Percentiles rank a stretch among this genome's conserved stretches.
phyloP scores from a whole-genome alignment of 306 rosid genomes.

The Morella rubra region DNA sequence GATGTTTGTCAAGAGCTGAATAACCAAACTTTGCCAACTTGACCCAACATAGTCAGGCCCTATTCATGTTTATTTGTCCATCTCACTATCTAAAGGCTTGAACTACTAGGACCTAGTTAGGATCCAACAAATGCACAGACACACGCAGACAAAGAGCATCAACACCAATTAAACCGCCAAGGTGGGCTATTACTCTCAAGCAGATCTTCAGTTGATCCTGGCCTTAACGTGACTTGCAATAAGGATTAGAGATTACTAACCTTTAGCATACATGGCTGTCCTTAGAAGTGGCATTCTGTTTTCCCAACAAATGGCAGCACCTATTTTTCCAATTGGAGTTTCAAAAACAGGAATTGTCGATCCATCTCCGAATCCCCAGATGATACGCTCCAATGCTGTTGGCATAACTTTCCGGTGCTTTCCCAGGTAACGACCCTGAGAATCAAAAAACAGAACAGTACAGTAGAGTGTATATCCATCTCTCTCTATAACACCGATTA shows the following conservation, averaged over 20 bases:
- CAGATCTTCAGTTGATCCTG: background rate
- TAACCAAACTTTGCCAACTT: background rate
- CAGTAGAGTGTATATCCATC: slow-evolving; percentile 95
- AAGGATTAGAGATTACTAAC: slow-evolving; percentile 39
- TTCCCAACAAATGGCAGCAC: slow-evolving; percentile 96
- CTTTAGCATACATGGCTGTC: slow-evolving; percentile 93
- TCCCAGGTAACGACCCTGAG: slow-evolving; percentile 84
- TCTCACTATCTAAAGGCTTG: background rate
- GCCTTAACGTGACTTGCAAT: background rate
- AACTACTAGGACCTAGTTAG: background rate
- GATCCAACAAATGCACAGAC: background rate
- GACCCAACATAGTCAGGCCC: background rate
- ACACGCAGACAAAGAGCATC: no score
- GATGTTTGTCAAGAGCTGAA: background rate
- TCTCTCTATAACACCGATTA: slow-evolving; percentile 91
- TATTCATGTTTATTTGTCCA: background rate
- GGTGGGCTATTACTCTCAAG: background rate
- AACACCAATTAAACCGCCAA: background rate
- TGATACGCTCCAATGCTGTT: slow-evolving; percentile 71
- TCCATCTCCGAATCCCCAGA: slow-evolving; percentile 98
- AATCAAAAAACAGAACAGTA: slow-evolving; percentile 76
- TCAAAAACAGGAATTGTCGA: slow-evolving; percentile 90
- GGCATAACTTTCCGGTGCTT: slow-evolving; percentile 96
- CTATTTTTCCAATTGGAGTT: slow-evolving; percentile 86
- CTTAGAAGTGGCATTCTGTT: slow-evolving; percentile 88